Base-by-base conservation (phyloP, 352 stramenopile genomes). In the Phytophthora cryptogea region DNA sequence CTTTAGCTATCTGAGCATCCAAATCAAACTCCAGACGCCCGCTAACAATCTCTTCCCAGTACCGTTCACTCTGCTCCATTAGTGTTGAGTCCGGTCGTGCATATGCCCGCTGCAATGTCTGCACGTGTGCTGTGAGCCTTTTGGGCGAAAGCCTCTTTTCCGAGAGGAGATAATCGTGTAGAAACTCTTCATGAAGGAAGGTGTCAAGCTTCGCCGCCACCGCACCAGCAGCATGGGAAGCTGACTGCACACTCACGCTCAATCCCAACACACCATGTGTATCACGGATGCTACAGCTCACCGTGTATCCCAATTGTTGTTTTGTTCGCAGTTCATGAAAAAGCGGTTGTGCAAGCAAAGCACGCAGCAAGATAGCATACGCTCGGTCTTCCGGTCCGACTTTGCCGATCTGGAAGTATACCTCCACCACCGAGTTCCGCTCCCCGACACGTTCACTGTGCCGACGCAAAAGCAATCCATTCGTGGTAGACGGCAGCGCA, bases 321-420 rank as follows among this genome's bases (percentile, higher is more conserved):
- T 72, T 75, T 5, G 88, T 96, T 42, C 88, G 83, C 26, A 96
- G 72, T 28, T 85, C 59, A 54, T 95, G 64, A 60, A 94, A 96
- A 8, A 96, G 72, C 14, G 87, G 88, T 57, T 96, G 86, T 6
- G 79, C 71, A 75, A 96, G 88, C 28, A 96, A 51, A 47, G 88
- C 65, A 26, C 92, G 76, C 39, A 96, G 47, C 20, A 96, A 43
- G n/a, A 90, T 61, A 10, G 78, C 76, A 36, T 92, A 85, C 33
- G 83, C 80, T 59, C 73, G 70, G 45, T 86, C 68, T 48, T 71
- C 53, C 20, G 75, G 69, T 16, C 49, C 55, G 35, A 80, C 64
- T 31, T 77, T 69, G 23, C 85, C 85, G 9, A 95, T 72, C 60
- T 96, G 88, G 68, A 90, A 95, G 54, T 95, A 94, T 28, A 91